Evolutionary conservation across 2,329 filamentous ascomycete species (phyloP).

Genomic region (Aspergillus sp.): DNA sequence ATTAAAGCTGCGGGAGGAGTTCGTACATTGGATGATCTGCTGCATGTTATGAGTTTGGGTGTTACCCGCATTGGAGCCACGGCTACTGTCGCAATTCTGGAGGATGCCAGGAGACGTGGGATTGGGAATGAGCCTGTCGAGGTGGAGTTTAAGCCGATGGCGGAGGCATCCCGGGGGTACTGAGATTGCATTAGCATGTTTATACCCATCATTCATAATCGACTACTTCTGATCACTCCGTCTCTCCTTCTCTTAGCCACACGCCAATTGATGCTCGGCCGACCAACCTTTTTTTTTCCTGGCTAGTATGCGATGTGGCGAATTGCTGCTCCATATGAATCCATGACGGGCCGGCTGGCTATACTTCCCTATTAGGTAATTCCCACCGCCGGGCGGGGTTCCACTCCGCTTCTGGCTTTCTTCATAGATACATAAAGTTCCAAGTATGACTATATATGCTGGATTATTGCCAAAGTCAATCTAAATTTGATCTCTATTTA

Average conservation of each 20-base stretch:
- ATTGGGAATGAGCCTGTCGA: conserved; percentile 43
- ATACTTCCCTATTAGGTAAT: not conserved
- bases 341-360: not conserved
- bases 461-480: too few relatives aligned
- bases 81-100: conserved; percentile 57
- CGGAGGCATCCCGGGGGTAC: conserved; percentile 19
- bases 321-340: not conserved
- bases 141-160: conserved; percentile 28
- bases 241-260: too few relatives aligned
- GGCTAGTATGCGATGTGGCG: too few relatives aligned
- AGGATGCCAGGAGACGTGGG: conserved; percentile 56
- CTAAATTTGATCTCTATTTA: too few relatives aligned
- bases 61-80: conserved; percentile 60
- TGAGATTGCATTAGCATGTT: conserved; percentile 4
- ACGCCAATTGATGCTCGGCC: not conserved
- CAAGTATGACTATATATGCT: too few relatives aligned
- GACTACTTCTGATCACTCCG: not conserved
- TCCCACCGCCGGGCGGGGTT: not conserved
- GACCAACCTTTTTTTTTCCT: too few relatives aligned
- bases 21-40: conserved; percentile 58
- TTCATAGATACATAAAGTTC: too few relatives aligned
- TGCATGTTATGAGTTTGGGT: conserved; percentile 57
- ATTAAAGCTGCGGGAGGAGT: conserved; percentile 63
- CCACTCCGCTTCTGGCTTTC: too few relatives aligned
- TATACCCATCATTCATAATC: not conserved